phyloP scores from a whole-genome alignment of 768 basidiomycete species.

The Hysterangium stoloniferum region DNA sequence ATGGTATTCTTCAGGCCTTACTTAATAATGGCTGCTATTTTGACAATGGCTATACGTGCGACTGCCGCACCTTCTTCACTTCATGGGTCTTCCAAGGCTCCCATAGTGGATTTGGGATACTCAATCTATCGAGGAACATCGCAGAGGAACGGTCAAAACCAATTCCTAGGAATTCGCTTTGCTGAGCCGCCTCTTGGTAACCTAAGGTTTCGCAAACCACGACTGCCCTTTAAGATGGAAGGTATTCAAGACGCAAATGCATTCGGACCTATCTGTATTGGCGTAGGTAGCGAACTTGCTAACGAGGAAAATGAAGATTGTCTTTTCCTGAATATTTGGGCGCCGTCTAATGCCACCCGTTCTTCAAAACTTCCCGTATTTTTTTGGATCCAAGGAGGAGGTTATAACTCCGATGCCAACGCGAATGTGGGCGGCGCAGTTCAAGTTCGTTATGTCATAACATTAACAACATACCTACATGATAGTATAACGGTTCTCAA shows the following conservation, averaged over 20 bases:
- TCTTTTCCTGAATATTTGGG: slow-evolving; percentile 14
- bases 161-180: slow-evolving; percentile 38
- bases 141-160: slow-evolving; percentile 10
- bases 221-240: slow-evolving; percentile 1
- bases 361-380: slow-evolving; percentile 14
- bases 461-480: neutral
- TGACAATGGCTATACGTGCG: too few relatives aligned
- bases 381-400: slow-evolving; percentile 16
- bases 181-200: slow-evolving; percentile 45
- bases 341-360: slow-evolving; percentile 11
- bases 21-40: too few relatives aligned
- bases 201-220: slow-evolving; percentile 36
- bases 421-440: slow-evolving; percentile 6
- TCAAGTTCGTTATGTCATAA: neutral
- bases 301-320: slow-evolving; percentile 9
- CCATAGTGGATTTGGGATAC: slow-evolving; percentile 8
- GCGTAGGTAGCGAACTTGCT: neutral
- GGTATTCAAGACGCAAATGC: slow-evolving; percentile 5
- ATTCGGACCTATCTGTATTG: slow-evolving; percentile 5
- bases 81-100: neutral
- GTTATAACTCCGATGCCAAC: slow-evolving; percentile 6
- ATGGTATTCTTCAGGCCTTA: too few relatives aligned
- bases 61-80: too few relatives aligned
- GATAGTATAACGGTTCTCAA: slow-evolving; percentile 13
- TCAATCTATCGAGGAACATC: slow-evolving; percentile 6